These are phyloP conservation scores for Citrus unshiu DNA, from an alignment of 345 rosid species.

Conservation along the genomic window DNA sequence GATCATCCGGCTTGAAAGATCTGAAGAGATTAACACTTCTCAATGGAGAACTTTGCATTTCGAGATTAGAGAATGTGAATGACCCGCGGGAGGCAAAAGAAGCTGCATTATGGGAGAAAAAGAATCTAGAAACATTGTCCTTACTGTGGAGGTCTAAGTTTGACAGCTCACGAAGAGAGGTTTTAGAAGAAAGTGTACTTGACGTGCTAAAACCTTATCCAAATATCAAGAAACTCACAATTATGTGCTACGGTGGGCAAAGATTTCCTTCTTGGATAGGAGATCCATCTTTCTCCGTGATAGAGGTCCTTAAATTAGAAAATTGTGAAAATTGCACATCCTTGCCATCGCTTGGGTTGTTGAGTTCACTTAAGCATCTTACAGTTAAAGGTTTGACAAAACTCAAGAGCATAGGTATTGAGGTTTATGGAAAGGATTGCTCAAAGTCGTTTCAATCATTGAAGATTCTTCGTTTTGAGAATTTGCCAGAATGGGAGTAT, in stretches of 20 bases:
- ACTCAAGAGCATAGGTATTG: neutral
- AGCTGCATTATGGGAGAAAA: neutral
- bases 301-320: neutral
- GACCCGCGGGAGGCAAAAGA: neutral
- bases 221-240: neutral
- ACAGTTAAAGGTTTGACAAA: neutral
- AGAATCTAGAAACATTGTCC: neutral
- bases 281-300: neutral
- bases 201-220: neutral
- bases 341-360: neutral
- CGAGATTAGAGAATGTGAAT: neutral
- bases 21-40: neutral
- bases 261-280: neutral
- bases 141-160: neutral
- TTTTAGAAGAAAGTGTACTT: neutral
- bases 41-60: neutral
- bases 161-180: neutral
- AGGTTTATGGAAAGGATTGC: neutral
- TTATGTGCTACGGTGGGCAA: neutral
- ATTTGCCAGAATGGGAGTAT: neutral
- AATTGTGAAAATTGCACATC: neutral
- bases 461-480: neutral
- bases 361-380: neutral
- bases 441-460: neutral
- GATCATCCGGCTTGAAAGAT: neutral